Conservation (phyloP, 2,329 filamentous ascomycete genomes). For the Colletotrichum tropicale region DNA sequence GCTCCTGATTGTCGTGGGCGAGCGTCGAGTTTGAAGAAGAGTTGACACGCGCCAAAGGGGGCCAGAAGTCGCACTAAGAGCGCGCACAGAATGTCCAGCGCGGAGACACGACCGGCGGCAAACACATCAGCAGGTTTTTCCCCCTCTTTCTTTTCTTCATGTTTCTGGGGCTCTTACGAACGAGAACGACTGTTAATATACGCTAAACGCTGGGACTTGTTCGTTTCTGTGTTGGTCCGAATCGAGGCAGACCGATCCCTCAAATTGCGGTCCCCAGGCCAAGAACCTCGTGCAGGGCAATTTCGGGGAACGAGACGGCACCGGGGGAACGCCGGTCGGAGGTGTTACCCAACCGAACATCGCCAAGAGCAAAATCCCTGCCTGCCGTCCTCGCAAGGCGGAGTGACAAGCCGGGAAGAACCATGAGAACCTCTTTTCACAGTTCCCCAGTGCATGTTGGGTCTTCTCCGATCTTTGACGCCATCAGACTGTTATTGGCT, state of each 20-base stretch:
- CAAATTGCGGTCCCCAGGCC: background rate
- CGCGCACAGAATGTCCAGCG: background rate
- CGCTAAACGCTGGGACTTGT: background rate
- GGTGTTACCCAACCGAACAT: background rate
- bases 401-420: background rate
- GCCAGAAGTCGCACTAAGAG: background rate
- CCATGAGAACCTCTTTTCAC: background rate
- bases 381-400: background rate
- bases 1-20: background rate
- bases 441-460: background rate
- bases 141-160: background rate
- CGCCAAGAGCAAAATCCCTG: background rate
- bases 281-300: slow-evolving; percentile 1
- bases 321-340: background rate
- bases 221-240: background rate
- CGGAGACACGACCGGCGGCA: background rate
- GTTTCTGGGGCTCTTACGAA: background rate
- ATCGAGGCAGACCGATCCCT: background rate
- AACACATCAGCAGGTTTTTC: background rate
- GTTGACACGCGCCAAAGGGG: background rate
- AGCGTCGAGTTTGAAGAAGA: background rate
- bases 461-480: background rate
- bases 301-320: background rate
- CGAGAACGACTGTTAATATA: slow-evolving; percentile 3
- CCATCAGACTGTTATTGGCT: background rate